A percentile compares a stretch with the other conserved stretches of the same genome.
These are phyloP conservation scores for Clonostachys sp. DNA, from an alignment of 2,329 filamentous ascomycete genomes.

Conservation along the genomic window DNA sequence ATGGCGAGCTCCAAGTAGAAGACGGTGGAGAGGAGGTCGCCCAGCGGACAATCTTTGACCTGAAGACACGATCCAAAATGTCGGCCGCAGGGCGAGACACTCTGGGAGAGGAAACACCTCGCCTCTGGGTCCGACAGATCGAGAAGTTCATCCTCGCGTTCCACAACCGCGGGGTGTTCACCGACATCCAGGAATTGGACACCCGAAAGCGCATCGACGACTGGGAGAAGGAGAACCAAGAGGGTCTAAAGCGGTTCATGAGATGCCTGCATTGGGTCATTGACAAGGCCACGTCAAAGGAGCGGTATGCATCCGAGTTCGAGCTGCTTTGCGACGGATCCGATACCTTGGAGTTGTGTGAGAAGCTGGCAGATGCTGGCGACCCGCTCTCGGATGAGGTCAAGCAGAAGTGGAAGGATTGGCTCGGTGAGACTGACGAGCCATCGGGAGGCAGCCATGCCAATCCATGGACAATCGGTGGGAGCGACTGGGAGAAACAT, in stretches of 20 bases:
- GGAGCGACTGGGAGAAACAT: neutral
- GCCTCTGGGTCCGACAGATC: slow-evolving; percentile 28
- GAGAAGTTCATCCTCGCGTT: slow-evolving; percentile 26
- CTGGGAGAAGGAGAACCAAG: slow-evolving; percentile 21
- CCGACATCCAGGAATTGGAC: slow-evolving; percentile 20
- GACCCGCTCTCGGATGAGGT: slow-evolving; percentile 15
- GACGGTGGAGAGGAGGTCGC: slow-evolving; percentile 12
- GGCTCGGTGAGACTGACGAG: neutral
- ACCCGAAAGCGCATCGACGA: slow-evolving; percentile 11
- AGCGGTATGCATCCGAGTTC: slow-evolving; percentile 7
- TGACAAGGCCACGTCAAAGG: slow-evolving; percentile 5
- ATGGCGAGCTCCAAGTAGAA: slow-evolving; percentile 3
- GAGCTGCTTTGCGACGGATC: slow-evolving; percentile 11
- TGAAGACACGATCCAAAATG: slow-evolving; percentile 25
- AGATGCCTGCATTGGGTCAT: slow-evolving; percentile 12
- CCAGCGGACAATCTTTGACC: slow-evolving; percentile 24
- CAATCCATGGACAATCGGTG: neutral
- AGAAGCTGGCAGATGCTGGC: slow-evolving; percentile 10
- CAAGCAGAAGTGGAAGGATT: slow-evolving; percentile 12
- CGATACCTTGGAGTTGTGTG: slow-evolving; percentile 12
- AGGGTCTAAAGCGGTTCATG: slow-evolving; percentile 12
- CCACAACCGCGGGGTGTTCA: slow-evolving; percentile 22
- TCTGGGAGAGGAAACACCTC: slow-evolving; percentile 22
- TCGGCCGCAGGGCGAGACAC: slow-evolving; percentile 6
- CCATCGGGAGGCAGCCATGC: neutral